Percentiles rank a stretch among this genome's conserved stretches.
Conservation (phyloP, 306 rosid genomes). For the Erythrophleum fordii region DNA sequence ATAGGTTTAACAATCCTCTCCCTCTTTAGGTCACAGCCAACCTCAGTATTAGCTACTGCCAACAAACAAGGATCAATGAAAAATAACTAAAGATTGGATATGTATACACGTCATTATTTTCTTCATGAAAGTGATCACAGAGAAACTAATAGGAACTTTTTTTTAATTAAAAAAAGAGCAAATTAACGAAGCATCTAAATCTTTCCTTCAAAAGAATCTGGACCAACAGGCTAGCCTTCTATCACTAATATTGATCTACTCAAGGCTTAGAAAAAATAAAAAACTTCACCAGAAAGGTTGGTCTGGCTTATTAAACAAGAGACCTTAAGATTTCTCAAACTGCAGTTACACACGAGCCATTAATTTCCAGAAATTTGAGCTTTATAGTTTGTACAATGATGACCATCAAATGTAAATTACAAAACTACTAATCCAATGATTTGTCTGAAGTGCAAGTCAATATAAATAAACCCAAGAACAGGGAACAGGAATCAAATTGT, state of each 20-base stretch:
- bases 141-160: too few species aligned
- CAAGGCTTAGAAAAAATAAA: neutral
- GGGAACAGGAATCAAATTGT: neutral
- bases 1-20: neutral
- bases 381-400: neutral
- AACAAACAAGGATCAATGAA: neutral
- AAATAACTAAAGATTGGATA: neutral
- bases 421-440: neutral
- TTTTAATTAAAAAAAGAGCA: too few species aligned
- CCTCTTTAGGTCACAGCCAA: constrained; percentile 9
- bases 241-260: neutral
- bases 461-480: neutral
- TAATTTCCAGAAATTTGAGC: neutral
- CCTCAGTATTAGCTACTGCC: constrained; percentile 11
- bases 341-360: neutral
- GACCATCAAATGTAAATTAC: constrained; percentile 5
- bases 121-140: neutral
- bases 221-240: neutral
- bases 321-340: neutral
- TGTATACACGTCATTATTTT: neutral
- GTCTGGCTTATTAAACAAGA: neutral
- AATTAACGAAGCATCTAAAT: too few species aligned
- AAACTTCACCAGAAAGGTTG: neutral
- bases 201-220: too few species aligned
- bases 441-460: neutral